These are phyloP conservation scores for Haematococcus lacustris DNA, from an alignment of 139 green algal genomes.

Conservation along the genomic window DNA sequence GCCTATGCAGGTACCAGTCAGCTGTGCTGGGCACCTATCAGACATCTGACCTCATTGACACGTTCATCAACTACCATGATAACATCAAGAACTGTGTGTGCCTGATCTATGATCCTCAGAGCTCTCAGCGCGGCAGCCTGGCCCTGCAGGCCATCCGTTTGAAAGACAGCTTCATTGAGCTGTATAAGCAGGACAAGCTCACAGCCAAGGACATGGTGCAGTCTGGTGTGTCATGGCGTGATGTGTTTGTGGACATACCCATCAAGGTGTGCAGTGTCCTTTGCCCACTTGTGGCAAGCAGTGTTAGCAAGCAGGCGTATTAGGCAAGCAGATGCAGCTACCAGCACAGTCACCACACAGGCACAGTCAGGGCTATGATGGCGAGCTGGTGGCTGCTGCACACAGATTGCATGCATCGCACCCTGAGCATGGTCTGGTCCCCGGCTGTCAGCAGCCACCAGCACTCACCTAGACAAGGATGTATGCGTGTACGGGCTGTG, in stretches of 20 bases:
- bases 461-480: too few species aligned
- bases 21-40: slow-evolving; percentile 73
- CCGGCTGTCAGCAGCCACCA: too few species aligned
- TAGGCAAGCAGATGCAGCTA: too few species aligned
- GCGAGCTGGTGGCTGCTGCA: too few species aligned
- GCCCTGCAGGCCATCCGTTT: slow-evolving; percentile 80
- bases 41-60: slow-evolving; percentile 94
- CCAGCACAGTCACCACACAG: too few species aligned
- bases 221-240: slow-evolving; percentile 65
- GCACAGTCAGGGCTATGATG: too few species aligned
- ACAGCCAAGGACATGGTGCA: slow-evolving; percentile 64
- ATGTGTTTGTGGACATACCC: slow-evolving; percentile 95
- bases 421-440: too few species aligned
- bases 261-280: slow-evolving; percentile 65
- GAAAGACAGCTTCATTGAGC: slow-evolving; percentile 82
- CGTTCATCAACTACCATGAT: slow-evolving; percentile 96
- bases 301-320: background rate
- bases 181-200: slow-evolving; percentile 65
- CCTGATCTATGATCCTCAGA: slow-evolving; percentile 88
- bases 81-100: slow-evolving; percentile 92
- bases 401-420: too few species aligned
- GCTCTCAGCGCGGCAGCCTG: slow-evolving; percentile 36
- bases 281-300: too few species aligned
- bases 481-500: too few species aligned
- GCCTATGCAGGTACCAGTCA: slow-evolving; percentile 82